Conservation (phyloP, 352 stramenopile genomes). For the Phytophthora constricta region DNA sequence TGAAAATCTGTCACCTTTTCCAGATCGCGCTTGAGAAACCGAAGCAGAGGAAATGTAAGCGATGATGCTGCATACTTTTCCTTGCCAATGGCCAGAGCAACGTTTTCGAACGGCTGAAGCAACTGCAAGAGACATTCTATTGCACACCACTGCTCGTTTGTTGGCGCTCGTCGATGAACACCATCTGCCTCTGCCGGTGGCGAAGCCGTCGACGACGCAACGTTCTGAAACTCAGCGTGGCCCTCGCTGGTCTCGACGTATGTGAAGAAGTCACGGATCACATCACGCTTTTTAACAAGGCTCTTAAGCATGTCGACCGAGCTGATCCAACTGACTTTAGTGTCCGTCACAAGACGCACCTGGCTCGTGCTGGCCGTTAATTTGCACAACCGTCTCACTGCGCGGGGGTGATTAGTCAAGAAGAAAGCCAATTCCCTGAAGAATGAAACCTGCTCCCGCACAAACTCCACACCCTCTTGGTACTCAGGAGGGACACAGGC, state of each 20-base stretch:
- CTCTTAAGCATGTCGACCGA: slow-evolving; percentile 60
- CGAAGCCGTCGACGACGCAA: slow-evolving; percentile 14
- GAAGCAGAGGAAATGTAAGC: slow-evolving; percentile 47
- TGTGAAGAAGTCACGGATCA: slow-evolving; percentile 57
- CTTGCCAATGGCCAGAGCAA: slow-evolving; percentile 47
- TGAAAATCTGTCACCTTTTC: slow-evolving; percentile 55
- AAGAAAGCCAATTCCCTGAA: slow-evolving; percentile 58
- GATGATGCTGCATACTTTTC: slow-evolving; percentile 52
- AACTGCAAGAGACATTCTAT: slow-evolving; percentile 51
- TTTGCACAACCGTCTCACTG: slow-evolving; percentile 47
- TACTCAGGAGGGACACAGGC: slow-evolving; percentile 42
- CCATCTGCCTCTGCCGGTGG: slow-evolving; percentile 11
- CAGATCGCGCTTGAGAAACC: slow-evolving; percentile 55
- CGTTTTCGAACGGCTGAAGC: slow-evolving; percentile 57
- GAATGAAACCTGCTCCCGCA: slow-evolving; percentile 40
- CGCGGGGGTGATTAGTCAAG: slow-evolving; percentile 52
- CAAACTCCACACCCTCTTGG: slow-evolving; percentile 40
- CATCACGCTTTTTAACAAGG: slow-evolving; percentile 44
- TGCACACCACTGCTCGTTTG: slow-evolving; percentile 44
- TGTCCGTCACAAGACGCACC: slow-evolving; percentile 47
- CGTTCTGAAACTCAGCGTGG: slow-evolving; percentile 41
- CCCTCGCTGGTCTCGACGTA: slow-evolving; percentile 51
- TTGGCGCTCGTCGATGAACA: slow-evolving; percentile 33
- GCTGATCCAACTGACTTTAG: slow-evolving; percentile 51
- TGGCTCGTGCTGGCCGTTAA: slow-evolving; percentile 43